A percentile compares a stretch with the other conserved stretches of the same genome.
These are phyloP conservation scores for Phytopythium delawarense DNA, from an alignment of 352 stramenopile species.

Conservation along the genomic window DNA sequence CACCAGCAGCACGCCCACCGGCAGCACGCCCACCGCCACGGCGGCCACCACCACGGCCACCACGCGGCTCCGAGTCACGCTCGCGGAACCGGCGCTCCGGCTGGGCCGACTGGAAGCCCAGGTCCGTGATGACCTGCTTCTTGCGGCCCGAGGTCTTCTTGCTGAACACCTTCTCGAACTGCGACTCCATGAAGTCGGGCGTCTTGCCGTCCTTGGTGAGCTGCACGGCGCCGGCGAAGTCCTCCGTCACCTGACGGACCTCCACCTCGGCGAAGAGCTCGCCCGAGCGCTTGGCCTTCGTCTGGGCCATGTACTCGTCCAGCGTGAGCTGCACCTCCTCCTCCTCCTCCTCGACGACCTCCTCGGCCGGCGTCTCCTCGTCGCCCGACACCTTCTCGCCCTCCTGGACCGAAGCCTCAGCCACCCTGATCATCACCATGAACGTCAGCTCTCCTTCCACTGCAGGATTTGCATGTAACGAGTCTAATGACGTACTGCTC, in stretches of 20 bases:
- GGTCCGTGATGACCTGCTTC: conserved; percentile 88
- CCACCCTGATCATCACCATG: conserved; percentile 10
- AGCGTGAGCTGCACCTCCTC: conserved; percentile 83
- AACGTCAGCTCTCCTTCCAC: background rate
- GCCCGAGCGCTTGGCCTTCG: conserved; percentile 61
- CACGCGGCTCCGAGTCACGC: conserved; percentile 33
- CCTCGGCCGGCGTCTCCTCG: conserved; percentile 50
- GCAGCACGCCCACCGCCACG: conserved; percentile 51
- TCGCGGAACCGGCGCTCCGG: conserved; percentile 70
- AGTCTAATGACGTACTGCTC: conserved; percentile 58
- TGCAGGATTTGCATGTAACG: background rate
- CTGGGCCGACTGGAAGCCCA: conserved; percentile 76
- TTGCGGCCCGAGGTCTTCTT: conserved; percentile 94
- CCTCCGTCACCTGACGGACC: conserved; percentile 85
- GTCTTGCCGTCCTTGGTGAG: conserved; percentile 88
- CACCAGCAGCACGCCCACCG: conserved; percentile 16
- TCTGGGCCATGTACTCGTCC: conserved; percentile 82
- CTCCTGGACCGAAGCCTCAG: conserved; percentile 54
- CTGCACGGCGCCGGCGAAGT: conserved; percentile 76
- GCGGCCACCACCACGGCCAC: conserved; percentile 38
- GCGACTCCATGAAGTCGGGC: conserved; percentile 81
- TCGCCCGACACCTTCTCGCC: conserved; percentile 51
- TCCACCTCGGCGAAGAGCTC: conserved; percentile 82
- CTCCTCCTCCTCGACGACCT: conserved; percentile 59
- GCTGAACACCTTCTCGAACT: conserved; percentile 94